Evolutionary conservation across 108 stramenopile genomes (phyloP).

Genomic region (Cyclotella cryptica): DNA sequence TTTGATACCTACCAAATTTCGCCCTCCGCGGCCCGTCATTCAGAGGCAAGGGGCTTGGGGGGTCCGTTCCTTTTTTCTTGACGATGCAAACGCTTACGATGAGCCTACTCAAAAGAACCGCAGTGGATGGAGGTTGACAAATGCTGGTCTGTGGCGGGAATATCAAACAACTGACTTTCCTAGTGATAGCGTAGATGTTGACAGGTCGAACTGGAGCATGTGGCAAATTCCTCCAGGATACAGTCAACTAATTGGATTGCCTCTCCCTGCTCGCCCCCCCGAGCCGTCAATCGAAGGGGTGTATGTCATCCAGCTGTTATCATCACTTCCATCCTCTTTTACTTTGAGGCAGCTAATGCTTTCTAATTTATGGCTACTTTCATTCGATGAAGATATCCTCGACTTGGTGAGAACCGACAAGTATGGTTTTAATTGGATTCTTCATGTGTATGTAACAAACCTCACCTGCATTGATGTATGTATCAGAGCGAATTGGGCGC

Average conservation of each 20-base stretch:
- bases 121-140: slow-evolving; percentile 43
- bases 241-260: slow-evolving; percentile 30
- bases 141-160: slow-evolving; percentile 30
- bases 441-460: too few relatives aligned
- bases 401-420: slow-evolving; percentile 53
- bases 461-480: background rate
- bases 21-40: slow-evolving; percentile 56
- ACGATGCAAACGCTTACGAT: slow-evolving; percentile 35
- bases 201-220: slow-evolving; percentile 42
- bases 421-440: background rate
- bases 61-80: slow-evolving; percentile 41
- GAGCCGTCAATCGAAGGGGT: slow-evolving; percentile 68
- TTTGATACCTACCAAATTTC: slow-evolving; percentile 61
- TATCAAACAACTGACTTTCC: slow-evolving; percentile 19
- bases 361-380: slow-evolving; percentile 73
- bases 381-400: slow-evolving; percentile 70
- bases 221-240: slow-evolving; percentile 48
- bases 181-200: background rate
- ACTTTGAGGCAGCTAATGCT: slow-evolving; percentile 58
- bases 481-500: slow-evolving; percentile 71
- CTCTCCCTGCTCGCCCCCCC: slow-evolving; percentile 60
- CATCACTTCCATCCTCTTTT: slow-evolving; percentile 65
- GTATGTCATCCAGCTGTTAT: slow-evolving; percentile 77
- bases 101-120: background rate
- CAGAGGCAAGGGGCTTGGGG: slow-evolving; percentile 36